Evolutionary conservation across 202 grass and related monocot species (phyloP), one percentile per base, ranked within the genome.

Genomic region (Musa balbisiana): DNA sequence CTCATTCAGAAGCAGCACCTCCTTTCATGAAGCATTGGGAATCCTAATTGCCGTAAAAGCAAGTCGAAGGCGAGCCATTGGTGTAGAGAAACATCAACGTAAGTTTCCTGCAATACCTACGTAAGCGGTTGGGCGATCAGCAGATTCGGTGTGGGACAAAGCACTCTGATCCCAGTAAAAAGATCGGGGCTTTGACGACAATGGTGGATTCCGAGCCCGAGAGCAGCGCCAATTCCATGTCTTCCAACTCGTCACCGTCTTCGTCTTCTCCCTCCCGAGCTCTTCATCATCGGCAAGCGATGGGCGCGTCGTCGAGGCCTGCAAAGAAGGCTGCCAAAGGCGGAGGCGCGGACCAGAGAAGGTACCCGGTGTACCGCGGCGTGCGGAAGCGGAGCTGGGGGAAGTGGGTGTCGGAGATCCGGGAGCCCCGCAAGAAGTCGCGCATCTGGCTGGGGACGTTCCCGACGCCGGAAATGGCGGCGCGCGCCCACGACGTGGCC

Each of bases 341-440:
- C 11, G 21, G 10, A 11, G 22, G 63, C 4, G 33, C 33, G 22
- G 75, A 66, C 49, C 12, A 62, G 10, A 66, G 62, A 1, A 52
- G 49, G 62, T 62, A 77, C 62, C 60, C 49, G 21, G 52, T 69
- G 26, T 79, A 79, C 77, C 65, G 64, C 19, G 77, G 77, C 53
- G 66, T 79, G 6, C 65, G 77, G 51, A 79, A 71, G 77, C 66
- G 77, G 77, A 71, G 43, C 53, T 79, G 77, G 77, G 77, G 77
- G 10, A 79, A 79, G 66, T 79, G 77, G 77, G 77, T 79, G 24
- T 79, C 77, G 1, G 77, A 79, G 77, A 79, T 79, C 52, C 24
- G 77, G 53, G 77, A 79, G 65, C 77, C 77, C 8, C 65, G 77
- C 50, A 79, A 79, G 67, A 79, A 79, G 66, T 71, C 77, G 22